Conservation (phyloP, 495 filamentous ascomycete genomes). For the Podospora tetraspora region DNA sequence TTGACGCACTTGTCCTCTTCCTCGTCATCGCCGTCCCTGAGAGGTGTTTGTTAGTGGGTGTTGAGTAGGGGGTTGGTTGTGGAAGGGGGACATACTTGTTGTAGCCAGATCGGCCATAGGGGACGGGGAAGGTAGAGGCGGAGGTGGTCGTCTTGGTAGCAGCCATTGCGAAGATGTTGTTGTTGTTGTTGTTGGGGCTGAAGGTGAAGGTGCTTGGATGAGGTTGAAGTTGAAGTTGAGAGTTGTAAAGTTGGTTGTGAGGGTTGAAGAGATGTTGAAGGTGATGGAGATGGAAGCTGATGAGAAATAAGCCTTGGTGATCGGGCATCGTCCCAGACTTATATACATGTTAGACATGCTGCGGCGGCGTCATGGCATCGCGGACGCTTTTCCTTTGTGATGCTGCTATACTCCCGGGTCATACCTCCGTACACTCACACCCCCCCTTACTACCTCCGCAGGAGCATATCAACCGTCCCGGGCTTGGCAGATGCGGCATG, state of each 20-base stretch:
- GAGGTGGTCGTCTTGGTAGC: conserved; percentile 28
- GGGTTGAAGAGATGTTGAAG: conserved; percentile 3
- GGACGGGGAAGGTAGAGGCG: conserved; percentile 50
- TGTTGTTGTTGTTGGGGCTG: conserved; percentile 3
- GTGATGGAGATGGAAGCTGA: conserved; percentile 24
- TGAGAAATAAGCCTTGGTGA: conserved; percentile 17
- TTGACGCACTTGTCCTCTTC: conserved; percentile 33
- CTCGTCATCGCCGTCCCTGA: conserved; percentile 34
- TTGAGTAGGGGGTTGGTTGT: neutral
- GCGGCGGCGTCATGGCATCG: neutral
- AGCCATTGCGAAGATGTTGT: conserved; percentile 36
- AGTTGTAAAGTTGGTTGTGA: conserved; percentile 1
- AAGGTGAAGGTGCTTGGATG: conserved; percentile 5
- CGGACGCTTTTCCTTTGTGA: neutral
- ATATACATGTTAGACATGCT: conserved; percentile 26
- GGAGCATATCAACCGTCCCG: neutral
- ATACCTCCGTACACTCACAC: neutral
- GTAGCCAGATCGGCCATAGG: conserved; percentile 49
- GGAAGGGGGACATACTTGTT: conserved; percentile 31
- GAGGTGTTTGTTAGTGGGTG: conserved; percentile 8
- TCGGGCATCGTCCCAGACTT: conserved; percentile 22
- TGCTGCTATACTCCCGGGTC: neutral
- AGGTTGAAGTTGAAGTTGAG: neutral
- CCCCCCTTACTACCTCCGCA: neutral
- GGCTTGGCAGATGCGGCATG: neutral